Conservation (phyloP, 2,329 filamentous ascomycete genomes). For the Fusarium tricinctum region DNA sequence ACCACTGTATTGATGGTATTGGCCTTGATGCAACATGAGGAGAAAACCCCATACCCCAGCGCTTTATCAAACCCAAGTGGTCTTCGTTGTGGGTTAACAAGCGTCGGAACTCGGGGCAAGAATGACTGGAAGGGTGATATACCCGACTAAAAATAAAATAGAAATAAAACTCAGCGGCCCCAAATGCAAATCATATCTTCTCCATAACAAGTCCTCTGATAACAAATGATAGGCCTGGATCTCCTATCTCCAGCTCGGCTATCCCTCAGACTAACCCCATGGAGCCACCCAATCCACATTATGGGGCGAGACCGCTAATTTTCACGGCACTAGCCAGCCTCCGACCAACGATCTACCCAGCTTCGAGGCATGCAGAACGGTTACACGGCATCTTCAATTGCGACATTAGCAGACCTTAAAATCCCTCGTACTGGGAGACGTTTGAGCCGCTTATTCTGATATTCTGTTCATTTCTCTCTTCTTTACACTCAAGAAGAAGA, state of each 20-base stretch:
- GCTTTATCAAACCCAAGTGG: neutral
- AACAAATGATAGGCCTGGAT: neutral
- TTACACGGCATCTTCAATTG: slow-evolving; percentile 27
- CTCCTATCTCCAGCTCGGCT: neutral
- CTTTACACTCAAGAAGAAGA: neutral
- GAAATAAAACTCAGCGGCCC: neutral
- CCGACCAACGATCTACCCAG: slow-evolving; percentile 19
- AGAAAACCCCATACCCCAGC: too few species aligned
- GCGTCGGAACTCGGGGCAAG: neutral
- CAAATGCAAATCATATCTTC: neutral
- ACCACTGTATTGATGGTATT: too few species aligned
- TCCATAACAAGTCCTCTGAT: neutral
- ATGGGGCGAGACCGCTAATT: slow-evolving; percentile 17
- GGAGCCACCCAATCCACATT: slow-evolving; percentile 3
- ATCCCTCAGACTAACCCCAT: slow-evolving; percentile 16
- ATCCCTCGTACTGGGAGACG: slow-evolving; percentile 16
- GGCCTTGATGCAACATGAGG: too few species aligned
- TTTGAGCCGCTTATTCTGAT: neutral
- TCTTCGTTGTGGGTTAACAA: neutral
- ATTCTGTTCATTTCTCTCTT: neutral
- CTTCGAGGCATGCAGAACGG: slow-evolving; percentile 5
- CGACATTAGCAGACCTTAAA: slow-evolving; percentile 4
- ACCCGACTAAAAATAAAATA: neutral
- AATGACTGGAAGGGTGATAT: too few species aligned
- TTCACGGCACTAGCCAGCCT: slow-evolving; percentile 17